Evolutionary conservation across 2,329 filamentous ascomycete genomes (phyloP), one percentile per base, ranked within the genome.

Genomic region (Cladosporium colombiae): DNA sequence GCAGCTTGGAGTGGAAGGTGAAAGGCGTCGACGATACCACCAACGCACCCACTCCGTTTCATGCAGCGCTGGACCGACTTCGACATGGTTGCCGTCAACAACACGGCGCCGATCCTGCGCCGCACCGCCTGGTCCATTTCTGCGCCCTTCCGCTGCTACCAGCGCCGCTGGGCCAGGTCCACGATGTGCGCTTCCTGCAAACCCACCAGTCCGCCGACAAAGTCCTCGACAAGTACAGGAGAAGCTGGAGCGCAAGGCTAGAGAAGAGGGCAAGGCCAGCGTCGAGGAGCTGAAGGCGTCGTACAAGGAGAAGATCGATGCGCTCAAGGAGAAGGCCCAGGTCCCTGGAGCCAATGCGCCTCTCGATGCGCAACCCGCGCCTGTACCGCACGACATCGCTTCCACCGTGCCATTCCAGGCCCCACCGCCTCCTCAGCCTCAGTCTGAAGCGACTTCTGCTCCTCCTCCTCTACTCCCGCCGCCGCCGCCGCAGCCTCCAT

Each of bases 131-230:
- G 64, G 66, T 70, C 63, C 35, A 67, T 58, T n/a, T 69, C 69
- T 44, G 66, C 71, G 2, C 72, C 72, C 14, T 68, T 71, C 62
- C 67, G 70, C 40, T 70, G 63, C 65, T 72, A 72, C 63, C 94
- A 97, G 78, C 87, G 89, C 65, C 88, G 93, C 76, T 96, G 92
- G 90, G 94, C 94, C 92, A 92, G 74, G 93, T 97, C 33, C 92
- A 96, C 78, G 92, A 97, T 78, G 89, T 96, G 57, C 92, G 93
- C 70, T 96, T 94, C 83, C 86, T 97, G 55, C 90, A 90, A 68
- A 95, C 92, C 18, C 91, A 93, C 68, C 86, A 87, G 66, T 82
- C 87, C 65, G 84, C 89, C 56, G 84, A 85, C 72, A 69, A 68
- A 46, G 82, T 97, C 46, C 77, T 91, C 69, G 92, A 96, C 70